Evolutionary conservation across 208 protist species (phyloP).

Genomic region (Trypanosoma lewisi): DNA sequence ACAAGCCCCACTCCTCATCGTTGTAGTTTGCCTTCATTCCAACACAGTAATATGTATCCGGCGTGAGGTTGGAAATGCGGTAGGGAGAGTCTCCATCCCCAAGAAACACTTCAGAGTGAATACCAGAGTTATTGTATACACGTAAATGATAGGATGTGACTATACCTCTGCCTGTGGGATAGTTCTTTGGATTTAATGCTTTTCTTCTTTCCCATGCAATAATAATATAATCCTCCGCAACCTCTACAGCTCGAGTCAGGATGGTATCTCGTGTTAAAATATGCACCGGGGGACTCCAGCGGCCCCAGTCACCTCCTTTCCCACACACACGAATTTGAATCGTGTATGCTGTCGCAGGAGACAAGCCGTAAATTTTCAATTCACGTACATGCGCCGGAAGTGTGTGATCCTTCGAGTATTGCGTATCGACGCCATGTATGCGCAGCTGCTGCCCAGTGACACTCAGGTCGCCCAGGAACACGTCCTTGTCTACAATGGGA

Average conservation of each 20-base stretch:
- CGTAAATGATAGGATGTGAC: constrained; percentile 90
- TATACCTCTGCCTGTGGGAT: constrained; percentile 78
- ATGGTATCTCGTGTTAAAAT: constrained; percentile 89
- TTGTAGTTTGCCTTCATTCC: constrained; percentile 93
- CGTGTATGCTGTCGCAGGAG: constrained; percentile 81
- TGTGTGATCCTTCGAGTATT: constrained; percentile 80
- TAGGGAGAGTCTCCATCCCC: constrained; percentile 88
- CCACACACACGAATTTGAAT: constrained; percentile 87
- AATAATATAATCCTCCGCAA: constrained; percentile 86
- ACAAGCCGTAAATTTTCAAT: constrained; percentile 86
- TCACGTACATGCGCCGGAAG: constrained; percentile 76
- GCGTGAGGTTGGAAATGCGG: constrained; percentile 67
- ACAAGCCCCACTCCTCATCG: constrained; percentile 91
- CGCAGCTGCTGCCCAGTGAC: constrained; percentile 89
- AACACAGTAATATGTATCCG: constrained; percentile 92
- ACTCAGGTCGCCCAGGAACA: constrained; percentile 76
- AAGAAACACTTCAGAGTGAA: constrained; percentile 84
- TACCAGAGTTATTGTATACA: constrained; percentile 71
- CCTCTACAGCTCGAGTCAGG: constrained; percentile 76
- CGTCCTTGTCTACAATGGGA: constrained; percentile 37
- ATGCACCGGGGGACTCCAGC: constrained; percentile 79
- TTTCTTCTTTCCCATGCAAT: constrained; percentile 87
- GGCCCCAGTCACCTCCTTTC: constrained; percentile 81
- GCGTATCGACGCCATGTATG: constrained; percentile 78
- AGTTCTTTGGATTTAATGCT: constrained; percentile 74